Evolutionary conservation across 2,329 filamentous ascomycete species (phyloP).

Genomic region (Periconia macrospinosa): DNA sequence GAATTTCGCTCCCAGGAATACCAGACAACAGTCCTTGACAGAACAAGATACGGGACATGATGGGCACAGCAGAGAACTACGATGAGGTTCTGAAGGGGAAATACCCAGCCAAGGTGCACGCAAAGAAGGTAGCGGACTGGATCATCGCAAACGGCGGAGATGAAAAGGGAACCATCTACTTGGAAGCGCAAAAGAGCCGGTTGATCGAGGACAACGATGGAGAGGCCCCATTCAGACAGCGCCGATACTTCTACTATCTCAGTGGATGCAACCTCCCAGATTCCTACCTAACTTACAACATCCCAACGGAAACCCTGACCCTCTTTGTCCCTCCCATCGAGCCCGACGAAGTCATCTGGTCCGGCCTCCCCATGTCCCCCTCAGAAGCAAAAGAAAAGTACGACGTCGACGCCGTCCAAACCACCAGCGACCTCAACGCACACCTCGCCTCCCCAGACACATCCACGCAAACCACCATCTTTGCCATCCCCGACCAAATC

Average conservation of each 20-base stretch:
- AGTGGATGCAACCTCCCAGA: conserved; percentile 83
- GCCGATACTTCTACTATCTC: conserved; percentile 92
- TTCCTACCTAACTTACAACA: conserved; percentile 79
- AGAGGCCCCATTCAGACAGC: conserved; percentile 79
- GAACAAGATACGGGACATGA: conserved; percentile 13
- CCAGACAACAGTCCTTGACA: neutral
- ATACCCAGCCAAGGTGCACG: conserved; percentile 86
- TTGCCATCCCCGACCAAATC: conserved; percentile 78
- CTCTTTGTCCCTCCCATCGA: conserved; percentile 91
- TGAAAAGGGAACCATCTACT: conserved; percentile 75
- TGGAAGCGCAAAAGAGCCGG: conserved; percentile 80
- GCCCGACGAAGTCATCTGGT: conserved; percentile 90
- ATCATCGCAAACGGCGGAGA: conserved; percentile 68
- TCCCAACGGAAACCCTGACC: conserved; percentile 70
- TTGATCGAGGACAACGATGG: conserved; percentile 90
- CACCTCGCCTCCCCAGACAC: conserved; percentile 62
- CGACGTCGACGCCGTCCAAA: conserved; percentile 69
- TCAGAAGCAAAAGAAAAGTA: conserved; percentile 74
- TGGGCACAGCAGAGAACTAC: conserved; percentile 37
- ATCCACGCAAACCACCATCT: conserved; percentile 58
- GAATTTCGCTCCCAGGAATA: neutral
- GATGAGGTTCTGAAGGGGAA: conserved; percentile 56
- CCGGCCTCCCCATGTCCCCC: conserved; percentile 76
- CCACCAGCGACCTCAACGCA: conserved; percentile 74
- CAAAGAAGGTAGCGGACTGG: conserved; percentile 77